Conservation (phyloP, 31 red algal species). For the Endocladia muricata region DNA sequence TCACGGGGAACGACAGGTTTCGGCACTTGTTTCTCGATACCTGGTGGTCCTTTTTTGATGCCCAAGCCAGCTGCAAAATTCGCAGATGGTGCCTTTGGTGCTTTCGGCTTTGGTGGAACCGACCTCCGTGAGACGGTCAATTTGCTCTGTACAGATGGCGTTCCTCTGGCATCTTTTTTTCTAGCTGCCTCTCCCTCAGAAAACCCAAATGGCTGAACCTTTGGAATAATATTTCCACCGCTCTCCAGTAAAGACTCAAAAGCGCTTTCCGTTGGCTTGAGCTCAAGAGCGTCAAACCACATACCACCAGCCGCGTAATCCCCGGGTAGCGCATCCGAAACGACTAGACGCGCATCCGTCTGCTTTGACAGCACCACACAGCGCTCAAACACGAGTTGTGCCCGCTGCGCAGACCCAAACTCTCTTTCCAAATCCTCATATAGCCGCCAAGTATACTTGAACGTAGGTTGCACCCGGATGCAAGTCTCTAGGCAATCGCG, state of each 20-base stretch:
- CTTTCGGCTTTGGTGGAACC: background rate
- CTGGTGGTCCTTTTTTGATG: too few relatives aligned
- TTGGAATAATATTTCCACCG: background rate
- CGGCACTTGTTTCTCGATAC: too few relatives aligned
- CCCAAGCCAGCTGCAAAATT: too few relatives aligned
- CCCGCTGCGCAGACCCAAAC: conserved; percentile 44
- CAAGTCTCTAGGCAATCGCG: conserved; percentile 67
- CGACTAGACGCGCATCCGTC: conserved; percentile 38
- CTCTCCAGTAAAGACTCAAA: conserved; percentile 22
- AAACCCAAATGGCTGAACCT: background rate
- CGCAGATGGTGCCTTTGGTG: too few relatives aligned
- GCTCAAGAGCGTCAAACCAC: conserved; percentile 66
- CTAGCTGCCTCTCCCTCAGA: background rate
- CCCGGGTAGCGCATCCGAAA: conserved; percentile 68
- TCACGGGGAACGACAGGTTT: too few relatives aligned
- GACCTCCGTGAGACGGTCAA: background rate
- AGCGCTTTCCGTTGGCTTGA: conserved; percentile 33
- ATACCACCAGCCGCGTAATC: conserved; percentile 69
- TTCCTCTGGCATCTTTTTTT: background rate
- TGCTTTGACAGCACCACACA: conserved; percentile 7
- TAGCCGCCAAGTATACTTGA: conserved; percentile 50
- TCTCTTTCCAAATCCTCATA: conserved; percentile 68
- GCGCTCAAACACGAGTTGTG: conserved; percentile 46
- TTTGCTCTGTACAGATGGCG: background rate
- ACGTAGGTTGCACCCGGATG: conserved; percentile 37